Evolutionary conservation across 169 alveolate genomes (phyloP).

Genomic region (Perkinsus olseni): DNA sequence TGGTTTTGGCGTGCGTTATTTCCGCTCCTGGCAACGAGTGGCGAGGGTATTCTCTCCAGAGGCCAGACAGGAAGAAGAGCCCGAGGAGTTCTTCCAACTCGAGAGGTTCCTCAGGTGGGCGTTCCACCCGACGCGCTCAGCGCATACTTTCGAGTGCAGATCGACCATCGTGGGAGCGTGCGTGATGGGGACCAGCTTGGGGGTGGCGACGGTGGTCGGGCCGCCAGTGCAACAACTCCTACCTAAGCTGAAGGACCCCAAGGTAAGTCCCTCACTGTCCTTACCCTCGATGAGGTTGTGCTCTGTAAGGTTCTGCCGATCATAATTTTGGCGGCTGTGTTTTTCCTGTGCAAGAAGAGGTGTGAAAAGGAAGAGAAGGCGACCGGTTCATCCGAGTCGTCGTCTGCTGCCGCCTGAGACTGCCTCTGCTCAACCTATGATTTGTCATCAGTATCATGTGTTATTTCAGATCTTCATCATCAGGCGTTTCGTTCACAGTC

Average conservation of each 20-base stretch:
- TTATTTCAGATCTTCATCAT: neutral
- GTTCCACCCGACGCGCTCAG: neutral
- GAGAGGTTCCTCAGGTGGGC: neutral
- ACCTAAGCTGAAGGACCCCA: neutral
- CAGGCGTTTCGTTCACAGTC: no score
- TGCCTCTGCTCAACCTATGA: neutral
- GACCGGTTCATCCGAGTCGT: neutral
- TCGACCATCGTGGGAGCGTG: neutral
- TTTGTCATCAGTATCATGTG: neutral
- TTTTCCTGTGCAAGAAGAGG: neutral
- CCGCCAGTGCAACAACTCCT: neutral
- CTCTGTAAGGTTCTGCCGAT: neutral
- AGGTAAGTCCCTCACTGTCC: neutral
- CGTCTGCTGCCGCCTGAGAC: neutral
- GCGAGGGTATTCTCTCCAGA: neutral
- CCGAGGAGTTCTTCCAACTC: conserved; percentile 2
- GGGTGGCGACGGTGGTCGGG: neutral
- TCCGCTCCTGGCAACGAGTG: conserved; percentile 16
- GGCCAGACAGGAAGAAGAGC: neutral
- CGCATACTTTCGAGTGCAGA: neutral
- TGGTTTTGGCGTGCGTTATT: conserved; percentile 6
- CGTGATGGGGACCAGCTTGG: neutral
- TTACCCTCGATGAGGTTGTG: neutral
- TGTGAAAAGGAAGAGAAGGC: neutral
- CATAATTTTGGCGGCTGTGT: neutral